Base-by-base conservation (phyloP, 2,329 filamentous ascomycete genomes). In the Purpureocillium lavendulum region DNA sequence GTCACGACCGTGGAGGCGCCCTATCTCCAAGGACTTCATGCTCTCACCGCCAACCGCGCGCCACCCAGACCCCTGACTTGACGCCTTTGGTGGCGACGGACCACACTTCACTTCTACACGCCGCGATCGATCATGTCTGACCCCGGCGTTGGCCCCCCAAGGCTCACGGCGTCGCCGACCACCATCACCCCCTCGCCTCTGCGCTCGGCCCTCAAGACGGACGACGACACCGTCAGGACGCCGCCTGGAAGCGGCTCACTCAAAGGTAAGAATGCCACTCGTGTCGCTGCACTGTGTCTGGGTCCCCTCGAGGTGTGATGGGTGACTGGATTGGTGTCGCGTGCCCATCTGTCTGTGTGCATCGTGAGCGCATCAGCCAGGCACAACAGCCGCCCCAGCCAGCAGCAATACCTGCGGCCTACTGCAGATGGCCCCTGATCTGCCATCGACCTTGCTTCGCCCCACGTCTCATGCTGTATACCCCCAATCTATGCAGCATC, bases 151-250 rank as follows among this genome's bases (percentile, higher is more conserved):
- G 14, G 8, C 21, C 14, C 10, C 21, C 21, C 16, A 15, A 11
- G 2, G 13, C 24, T 44, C 18, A 15, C 51, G 45, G 45, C 39
- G 40, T 11, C 30, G 29, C 7, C 29, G 6, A 30, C 29, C 7
- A 13, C 29, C 6, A 49, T 50, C 38, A 46, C 47, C 40, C 41
- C 45, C 17, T 32, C 49, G 43, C 62, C 64, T 7, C 52, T 68
- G 38, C 63, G 64, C 35, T 68, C 66, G 30, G 66, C 63, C 17
- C 52, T 69, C 47, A 71, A 70, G 51, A 52, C 48, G 12, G 67
- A 71, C 24, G 63, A 66, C 37, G 66, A 69, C 35, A 49, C 35
- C 35, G 61, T 65, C 34, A 58, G 53, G 42, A 55, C 59, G 3
- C 52, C 54, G 16, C 57, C 65, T 10, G 50, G 59, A 30, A 62